These are phyloP conservation scores for Tolypocladium endophyticum DNA, from an alignment of 2,329 filamentous ascomycete genomes.

Conservation along the genomic window DNA sequence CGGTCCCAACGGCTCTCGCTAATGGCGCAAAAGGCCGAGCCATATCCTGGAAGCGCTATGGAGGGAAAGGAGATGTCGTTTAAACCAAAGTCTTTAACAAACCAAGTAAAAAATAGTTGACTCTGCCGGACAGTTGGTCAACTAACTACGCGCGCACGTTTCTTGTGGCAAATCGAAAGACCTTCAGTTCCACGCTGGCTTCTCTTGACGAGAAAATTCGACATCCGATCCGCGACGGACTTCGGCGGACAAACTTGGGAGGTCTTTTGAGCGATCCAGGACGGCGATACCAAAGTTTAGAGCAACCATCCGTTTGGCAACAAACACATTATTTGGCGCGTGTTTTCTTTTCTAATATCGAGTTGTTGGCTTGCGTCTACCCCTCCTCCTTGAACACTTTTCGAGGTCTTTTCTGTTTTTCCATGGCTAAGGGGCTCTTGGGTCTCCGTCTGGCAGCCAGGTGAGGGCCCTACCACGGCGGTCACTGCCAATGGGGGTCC, in stretches of 20 bases:
- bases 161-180: neutral
- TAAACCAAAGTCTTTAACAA: neutral
- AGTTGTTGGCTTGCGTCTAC: neutral
- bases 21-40: neutral
- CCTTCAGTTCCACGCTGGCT: neutral
- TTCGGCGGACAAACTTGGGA: constrained; percentile 1
- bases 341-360: neutral
- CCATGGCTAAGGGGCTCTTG: neutral
- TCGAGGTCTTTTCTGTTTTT: neutral
- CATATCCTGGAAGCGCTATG: neutral
- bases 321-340: constrained; percentile 4
- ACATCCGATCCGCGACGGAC: neutral
- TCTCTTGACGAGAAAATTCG: constrained; percentile 9
- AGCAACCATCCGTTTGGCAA: constrained; percentile 10
- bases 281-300: constrained; percentile 4
- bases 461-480: neutral
- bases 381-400: neutral
- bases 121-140: constrained; percentile 10
- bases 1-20: constrained; percentile 4
- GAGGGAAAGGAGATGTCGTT: neutral
- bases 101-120: constrained; percentile 1
- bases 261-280: constrained; percentile 2
- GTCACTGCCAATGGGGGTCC: neutral
- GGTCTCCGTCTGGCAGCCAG: neutral
- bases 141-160: neutral